phyloP scores from a whole-genome alignment of 1,139 yeast genomes.

The Suhomyces atakaporum region DNA sequence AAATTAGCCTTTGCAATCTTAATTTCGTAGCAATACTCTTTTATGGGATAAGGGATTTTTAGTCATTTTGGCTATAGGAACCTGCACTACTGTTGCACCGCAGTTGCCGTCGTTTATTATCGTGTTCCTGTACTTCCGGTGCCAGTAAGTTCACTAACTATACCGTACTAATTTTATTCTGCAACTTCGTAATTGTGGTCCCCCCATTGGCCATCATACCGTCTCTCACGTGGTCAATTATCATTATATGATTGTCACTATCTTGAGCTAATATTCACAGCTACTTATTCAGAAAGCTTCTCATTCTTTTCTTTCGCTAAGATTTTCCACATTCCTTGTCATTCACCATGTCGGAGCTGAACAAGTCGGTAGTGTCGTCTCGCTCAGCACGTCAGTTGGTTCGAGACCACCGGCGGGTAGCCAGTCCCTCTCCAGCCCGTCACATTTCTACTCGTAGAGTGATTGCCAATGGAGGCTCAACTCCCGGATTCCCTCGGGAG shows the following conservation, averaged over 20 bases:
- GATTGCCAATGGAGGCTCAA: conserved; percentile 12
- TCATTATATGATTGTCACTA: no score
- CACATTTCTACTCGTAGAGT: conserved; percentile 37
- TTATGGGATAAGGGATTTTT: no score
- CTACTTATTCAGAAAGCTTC: no score
- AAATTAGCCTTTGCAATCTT: no score
- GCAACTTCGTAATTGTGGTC: not conserved
- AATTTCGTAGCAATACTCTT: no score
- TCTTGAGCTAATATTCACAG: no score
- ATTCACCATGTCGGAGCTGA: conserved; percentile 6
- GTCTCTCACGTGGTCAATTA: conserved; percentile 3
- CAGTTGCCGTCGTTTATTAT: no score
- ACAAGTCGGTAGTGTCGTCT: conserved; percentile 8
- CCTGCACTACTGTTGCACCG: no score
- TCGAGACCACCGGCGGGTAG: conserved; percentile 16
- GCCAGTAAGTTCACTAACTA: no score
- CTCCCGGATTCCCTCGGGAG: conserved; percentile 16
- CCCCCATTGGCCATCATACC: not conserved
- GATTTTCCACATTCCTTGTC: not conserved
- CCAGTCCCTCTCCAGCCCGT: conserved; percentile 36
- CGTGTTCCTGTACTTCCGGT: no score
- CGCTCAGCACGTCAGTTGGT: conserved; percentile 3
- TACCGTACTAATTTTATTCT: not conserved
- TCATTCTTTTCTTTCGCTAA: no score
- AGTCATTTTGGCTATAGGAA: no score